Evolutionary conservation across 768 basidiomycete genomes (phyloP).

Genomic region (Chiua virens): DNA sequence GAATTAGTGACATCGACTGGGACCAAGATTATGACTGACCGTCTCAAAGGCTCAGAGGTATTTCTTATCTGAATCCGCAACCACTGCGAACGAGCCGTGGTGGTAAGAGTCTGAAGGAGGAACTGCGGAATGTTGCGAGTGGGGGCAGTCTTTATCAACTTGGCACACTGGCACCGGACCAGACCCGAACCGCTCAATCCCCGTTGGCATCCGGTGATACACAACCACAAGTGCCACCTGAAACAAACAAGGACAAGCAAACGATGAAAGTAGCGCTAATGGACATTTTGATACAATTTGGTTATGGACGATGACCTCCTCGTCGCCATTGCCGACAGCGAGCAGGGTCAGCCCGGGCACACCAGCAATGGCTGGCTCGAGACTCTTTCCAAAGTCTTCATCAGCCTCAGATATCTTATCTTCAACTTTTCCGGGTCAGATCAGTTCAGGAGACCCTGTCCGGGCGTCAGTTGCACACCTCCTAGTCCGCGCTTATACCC

Average conservation of each 20-base stretch:
- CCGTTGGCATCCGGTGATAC: neutral
- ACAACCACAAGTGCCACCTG: slow-evolving; percentile 22
- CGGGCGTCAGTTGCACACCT: slow-evolving; percentile 68
- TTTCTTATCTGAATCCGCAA: neutral
- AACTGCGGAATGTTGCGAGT: neutral
- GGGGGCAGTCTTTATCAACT: too few relatives aligned
- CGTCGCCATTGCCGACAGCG: slow-evolving; percentile 31
- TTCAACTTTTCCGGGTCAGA: slow-evolving; percentile 31
- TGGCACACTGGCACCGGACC: neutral
- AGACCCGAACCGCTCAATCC: neutral
- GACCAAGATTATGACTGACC: slow-evolving; percentile 12
- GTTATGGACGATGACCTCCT: slow-evolving; percentile 34
- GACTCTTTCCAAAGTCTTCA: slow-evolving; percentile 31
- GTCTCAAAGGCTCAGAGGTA: neutral
- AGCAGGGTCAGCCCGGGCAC: slow-evolving; percentile 30
- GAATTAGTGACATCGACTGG: neutral
- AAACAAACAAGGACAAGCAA: slow-evolving; percentile 19
- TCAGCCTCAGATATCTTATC: slow-evolving; percentile 36
- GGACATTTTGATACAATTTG: slow-evolving; percentile 5
- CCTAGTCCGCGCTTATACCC: slow-evolving; percentile 60
- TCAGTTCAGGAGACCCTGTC: slow-evolving; percentile 42
- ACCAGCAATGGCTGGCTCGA: slow-evolving; percentile 29
- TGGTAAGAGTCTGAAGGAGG: neutral
- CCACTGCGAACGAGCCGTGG: slow-evolving; percentile 6
- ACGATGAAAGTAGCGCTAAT: slow-evolving; percentile 1